Base-by-base conservation (phyloP, 768 basidiomycete genomes). In the Podaxis pistillaris region DNA sequence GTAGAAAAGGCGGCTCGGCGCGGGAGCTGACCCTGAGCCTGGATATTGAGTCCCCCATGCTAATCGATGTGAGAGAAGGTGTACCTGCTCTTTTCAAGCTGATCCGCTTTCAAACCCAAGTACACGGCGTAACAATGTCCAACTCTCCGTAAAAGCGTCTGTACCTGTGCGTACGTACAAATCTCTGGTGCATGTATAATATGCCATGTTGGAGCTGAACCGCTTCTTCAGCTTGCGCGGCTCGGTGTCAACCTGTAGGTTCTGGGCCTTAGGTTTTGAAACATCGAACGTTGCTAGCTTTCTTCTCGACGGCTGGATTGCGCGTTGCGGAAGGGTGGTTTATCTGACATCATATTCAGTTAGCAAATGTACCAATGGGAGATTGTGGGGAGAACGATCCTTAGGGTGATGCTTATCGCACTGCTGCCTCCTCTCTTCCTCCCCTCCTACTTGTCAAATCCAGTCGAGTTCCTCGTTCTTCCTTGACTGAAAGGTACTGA, bases 401-500 rank as follows among this genome's bases (percentile, higher is more conserved):
- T 17, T 17, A 17, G 28, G 51, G 52, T 60, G 24, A 33, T 50
- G 19, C 30, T 33, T 33, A 38, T 50, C 19, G 19, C 24, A 50
- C 17, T 33, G 51, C 46, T 24, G 22, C 47, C 13, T 28, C 26
- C 50, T 38, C 47, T n/a, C 30, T 44, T 37, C 28, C 7, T 19
- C 15, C n/a, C 30, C 40, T 28, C 53, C 4, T n/a, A 22, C 41
- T 47, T 30, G 12, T 37, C 22, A 19, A 33, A n/a, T 19, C 44
- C 44, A 17, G 44, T 19, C 19, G 44, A 33, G 9, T 50, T 26
- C 51, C 8, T 33, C 37, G 38, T 24, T 24, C 22, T 24, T 41
- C 52, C 53, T 40, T 26, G 9, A 33, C 36, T 19, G 59, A 41
- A 60, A 40, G 49, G 36, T n/a, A 55, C 44, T 30, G 60, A 62